These are phyloP conservation scores for Coniochaeta hoffmannii DNA, from an alignment of 2,329 filamentous ascomycete genomes.

Conservation along the genomic window DNA sequence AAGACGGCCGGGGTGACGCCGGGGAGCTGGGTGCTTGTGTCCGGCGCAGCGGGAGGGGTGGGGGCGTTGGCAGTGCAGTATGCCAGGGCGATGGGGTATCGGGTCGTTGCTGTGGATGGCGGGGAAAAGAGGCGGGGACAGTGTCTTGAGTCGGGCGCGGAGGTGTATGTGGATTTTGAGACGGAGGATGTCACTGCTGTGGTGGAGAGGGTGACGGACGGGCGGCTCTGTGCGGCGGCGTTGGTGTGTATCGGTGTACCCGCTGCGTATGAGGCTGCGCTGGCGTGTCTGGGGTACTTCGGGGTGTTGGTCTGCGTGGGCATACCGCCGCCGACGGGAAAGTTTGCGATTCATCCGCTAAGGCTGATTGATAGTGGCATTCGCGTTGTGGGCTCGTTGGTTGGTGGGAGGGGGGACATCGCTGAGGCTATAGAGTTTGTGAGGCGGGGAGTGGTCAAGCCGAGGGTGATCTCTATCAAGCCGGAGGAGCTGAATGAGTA, in stretches of 20 bases:
- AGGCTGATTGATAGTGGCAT: constrained; percentile 26
- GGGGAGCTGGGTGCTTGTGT: constrained; percentile 28
- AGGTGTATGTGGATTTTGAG: constrained; percentile 28
- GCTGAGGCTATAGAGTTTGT: constrained; percentile 32
- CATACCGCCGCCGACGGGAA: constrained; percentile 20
- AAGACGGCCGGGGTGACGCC: constrained; percentile 22
- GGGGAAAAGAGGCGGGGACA: constrained; percentile 21
- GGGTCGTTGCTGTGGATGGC: constrained; percentile 29
- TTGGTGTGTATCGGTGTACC: constrained; percentile 22
- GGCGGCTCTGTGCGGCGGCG: constrained; percentile 18
- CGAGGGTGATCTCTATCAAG: constrained; percentile 17
- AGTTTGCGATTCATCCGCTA: constrained; percentile 22
- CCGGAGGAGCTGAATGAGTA: constrained; percentile 13
- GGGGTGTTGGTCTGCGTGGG: constrained; percentile 32
- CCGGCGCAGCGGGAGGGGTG: constrained; percentile 31
- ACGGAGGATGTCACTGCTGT: constrained; percentile 14
- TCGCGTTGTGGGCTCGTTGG: constrained; percentile 24
- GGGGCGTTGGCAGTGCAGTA: constrained; percentile 29
- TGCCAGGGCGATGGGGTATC: constrained; percentile 33
- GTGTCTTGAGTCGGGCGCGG: constrained; percentile 24
- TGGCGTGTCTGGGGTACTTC: constrained; percentile 27
- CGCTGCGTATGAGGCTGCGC: constrained; percentile 24
- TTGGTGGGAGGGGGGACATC: constrained; percentile 29
- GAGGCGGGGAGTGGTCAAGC: constrained; percentile 21
- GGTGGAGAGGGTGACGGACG: constrained; percentile 16